phyloP scores from a whole-genome alignment of 805 yeast genomes.

The Metschnikowia noctiluminum region DNA sequence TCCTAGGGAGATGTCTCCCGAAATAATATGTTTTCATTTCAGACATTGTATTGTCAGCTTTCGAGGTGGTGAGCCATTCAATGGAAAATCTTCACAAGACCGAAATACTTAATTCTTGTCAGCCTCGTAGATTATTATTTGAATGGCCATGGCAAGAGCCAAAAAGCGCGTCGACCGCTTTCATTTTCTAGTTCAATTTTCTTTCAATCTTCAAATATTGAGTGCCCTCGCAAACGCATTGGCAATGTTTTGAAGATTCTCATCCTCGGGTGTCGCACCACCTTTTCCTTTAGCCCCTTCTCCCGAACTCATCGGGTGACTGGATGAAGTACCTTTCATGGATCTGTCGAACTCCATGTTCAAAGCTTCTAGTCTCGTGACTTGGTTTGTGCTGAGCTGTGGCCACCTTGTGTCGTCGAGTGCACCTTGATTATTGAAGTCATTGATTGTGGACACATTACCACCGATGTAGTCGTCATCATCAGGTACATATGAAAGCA shows the following conservation, averaged over 20 bases:
- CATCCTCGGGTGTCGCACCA: neutral
- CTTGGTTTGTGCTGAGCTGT: slow-evolving; percentile 14
- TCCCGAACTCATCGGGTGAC: neutral
- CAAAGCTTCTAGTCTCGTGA: slow-evolving; percentile 11
- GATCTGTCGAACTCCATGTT: neutral
- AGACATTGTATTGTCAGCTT: no score
- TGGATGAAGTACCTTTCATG: neutral
- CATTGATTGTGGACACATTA: neutral
- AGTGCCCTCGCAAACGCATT: slow-evolving; percentile 18
- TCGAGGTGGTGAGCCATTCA: no score
- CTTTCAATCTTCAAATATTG: slow-evolving; percentile 8
- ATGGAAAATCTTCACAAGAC: no score
- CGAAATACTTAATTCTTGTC: no score
- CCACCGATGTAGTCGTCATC: slow-evolving; percentile 4
- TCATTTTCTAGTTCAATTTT: no score
- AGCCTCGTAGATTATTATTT: no score
- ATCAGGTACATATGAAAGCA: slow-evolving; percentile 15
- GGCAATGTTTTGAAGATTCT: slow-evolving; percentile 12
- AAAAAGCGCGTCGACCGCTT: no score
- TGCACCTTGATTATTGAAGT: neutral
- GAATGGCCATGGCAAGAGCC: no score
- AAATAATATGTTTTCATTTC: no score
- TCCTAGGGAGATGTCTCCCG: no score
- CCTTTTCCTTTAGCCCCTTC: neutral
- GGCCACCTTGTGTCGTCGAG: slow-evolving; percentile 18